Conservation (phyloP, 768 basidiomycete species). For the Mycena capillaripes region DNA sequence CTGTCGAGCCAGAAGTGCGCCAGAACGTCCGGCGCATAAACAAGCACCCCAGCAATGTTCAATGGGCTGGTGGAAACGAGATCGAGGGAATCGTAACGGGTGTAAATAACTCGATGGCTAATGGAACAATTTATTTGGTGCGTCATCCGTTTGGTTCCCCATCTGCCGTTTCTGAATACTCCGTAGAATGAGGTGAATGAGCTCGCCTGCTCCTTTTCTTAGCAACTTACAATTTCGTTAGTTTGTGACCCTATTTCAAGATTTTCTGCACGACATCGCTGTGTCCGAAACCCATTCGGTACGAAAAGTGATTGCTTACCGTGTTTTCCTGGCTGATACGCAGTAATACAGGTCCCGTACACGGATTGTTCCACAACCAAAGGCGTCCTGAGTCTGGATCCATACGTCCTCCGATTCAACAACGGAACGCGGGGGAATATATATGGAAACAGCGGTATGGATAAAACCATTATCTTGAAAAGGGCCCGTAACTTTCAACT, state of each 20-base stretch:
- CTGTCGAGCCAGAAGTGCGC: slow-evolving; percentile 67
- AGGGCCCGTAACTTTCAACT: not conserved
- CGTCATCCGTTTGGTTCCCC: slow-evolving; percentile 41
- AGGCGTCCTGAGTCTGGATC: slow-evolving; percentile 70
- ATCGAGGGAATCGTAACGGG: slow-evolving; percentile 66
- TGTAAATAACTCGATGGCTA: slow-evolving; percentile 51
- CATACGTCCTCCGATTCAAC: slow-evolving; percentile 63
- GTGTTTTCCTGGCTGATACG: no score
- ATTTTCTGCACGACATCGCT: slow-evolving; percentile 63
- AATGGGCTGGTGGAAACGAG: slow-evolving; percentile 75
- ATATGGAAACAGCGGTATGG: slow-evolving; percentile 67
- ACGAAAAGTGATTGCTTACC: no score
- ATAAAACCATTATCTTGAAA: not conserved
- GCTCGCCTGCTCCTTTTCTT: no score
- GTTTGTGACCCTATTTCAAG: slow-evolving; percentile 67
- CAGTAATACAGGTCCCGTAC: slow-evolving; percentile 73
- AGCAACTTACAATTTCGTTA: slow-evolving; percentile 31
- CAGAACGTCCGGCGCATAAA: slow-evolving; percentile 71
- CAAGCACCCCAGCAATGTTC: slow-evolving; percentile 67
- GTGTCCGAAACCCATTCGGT: slow-evolving; percentile 66
- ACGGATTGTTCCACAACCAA: slow-evolving; percentile 72
- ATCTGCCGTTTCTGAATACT: not conserved
- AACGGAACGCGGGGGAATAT: slow-evolving; percentile 67
- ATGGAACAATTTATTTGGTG: slow-evolving; percentile 60
- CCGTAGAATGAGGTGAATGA: slow-evolving; percentile 29